phyloP scores from a whole-genome alignment of 306 rosid species.

The Psophocarpus tetragonolobus region DNA sequence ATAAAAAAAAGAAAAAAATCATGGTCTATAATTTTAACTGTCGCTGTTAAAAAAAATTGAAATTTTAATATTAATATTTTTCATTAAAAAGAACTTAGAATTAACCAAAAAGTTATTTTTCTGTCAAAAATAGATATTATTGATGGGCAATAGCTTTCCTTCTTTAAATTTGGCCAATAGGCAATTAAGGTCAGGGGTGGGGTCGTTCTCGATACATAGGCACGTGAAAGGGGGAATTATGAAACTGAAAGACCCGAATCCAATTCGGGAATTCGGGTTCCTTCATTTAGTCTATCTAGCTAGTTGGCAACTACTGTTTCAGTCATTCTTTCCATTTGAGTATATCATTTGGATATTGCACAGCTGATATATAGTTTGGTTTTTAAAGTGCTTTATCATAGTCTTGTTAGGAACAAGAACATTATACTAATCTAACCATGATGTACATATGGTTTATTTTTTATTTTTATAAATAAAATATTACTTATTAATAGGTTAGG shows the following conservation, averaged over 20 bases:
- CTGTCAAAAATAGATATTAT: background rate
- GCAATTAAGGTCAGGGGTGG: background rate
- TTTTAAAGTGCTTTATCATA: slow-evolving; percentile 6
- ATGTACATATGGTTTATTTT: too few species aligned
- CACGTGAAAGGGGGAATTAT: background rate
- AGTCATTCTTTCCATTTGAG: slow-evolving; percentile 3
- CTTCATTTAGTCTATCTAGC: slow-evolving; percentile 1
- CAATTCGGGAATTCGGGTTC: background rate
- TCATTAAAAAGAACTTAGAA: too few species aligned
- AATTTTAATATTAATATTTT: too few species aligned
- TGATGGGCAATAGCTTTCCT: background rate
- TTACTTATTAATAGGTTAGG: too few species aligned
- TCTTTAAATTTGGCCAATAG: slow-evolving; percentile 25
- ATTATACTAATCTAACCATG: background rate
- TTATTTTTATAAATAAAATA: too few species aligned
- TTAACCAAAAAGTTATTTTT: background rate
- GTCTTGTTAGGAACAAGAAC: slow-evolving; percentile 3
- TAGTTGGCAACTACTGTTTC: slow-evolving; percentile 1
- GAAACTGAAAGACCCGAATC: slow-evolving; percentile 16
- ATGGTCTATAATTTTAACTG: too few species aligned
- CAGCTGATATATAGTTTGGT: too few species aligned
- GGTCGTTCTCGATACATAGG: background rate
- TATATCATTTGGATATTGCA: background rate
- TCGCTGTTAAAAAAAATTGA: too few species aligned
- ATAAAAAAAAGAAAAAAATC: too few species aligned